A percentile compares a stretch with the other conserved stretches of the same genome.
phyloP scores from a whole-genome alignment of 2,329 filamentous ascomycete genomes.

The Fusarium caatingaense region DNA sequence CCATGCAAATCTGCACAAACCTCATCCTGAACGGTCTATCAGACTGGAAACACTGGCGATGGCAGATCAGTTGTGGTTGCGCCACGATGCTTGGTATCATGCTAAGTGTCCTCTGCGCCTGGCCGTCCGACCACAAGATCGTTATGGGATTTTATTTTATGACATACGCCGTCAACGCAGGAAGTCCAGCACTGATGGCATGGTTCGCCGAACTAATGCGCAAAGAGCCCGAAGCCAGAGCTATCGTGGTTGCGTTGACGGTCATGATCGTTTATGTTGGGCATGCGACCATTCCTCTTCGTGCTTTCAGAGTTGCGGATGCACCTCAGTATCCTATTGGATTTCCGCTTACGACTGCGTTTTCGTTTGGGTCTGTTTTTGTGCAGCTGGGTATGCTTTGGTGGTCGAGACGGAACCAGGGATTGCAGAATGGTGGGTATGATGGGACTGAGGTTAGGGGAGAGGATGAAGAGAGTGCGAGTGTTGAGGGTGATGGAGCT shows the following conservation, averaged over 20 bases:
- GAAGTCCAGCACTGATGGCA: constrained; percentile 50
- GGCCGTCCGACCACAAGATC: constrained; percentile 49
- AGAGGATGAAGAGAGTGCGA: constrained; percentile 36
- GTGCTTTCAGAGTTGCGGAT: constrained; percentile 51
- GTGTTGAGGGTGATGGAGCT: neutral
- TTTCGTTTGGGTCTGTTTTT: constrained; percentile 48
- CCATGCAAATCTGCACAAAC: constrained; percentile 51
- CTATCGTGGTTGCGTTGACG: constrained; percentile 52
- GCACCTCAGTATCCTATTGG: constrained; percentile 52
- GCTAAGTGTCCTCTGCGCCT: constrained; percentile 49
- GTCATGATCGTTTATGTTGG: constrained; percentile 55
- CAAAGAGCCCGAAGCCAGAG: constrained; percentile 52
- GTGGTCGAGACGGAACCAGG: constrained; percentile 42
- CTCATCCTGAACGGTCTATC: constrained; percentile 52
- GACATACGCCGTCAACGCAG: constrained; percentile 51
- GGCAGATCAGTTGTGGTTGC: constrained; percentile 52
- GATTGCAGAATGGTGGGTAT: constrained; percentile 35
- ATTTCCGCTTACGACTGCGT: constrained; percentile 51
- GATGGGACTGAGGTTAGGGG: constrained; percentile 31
- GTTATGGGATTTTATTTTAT: constrained; percentile 53
- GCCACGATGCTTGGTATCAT: constrained; percentile 47
- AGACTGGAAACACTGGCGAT: constrained; percentile 54
- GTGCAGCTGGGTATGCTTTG: constrained; percentile 49
- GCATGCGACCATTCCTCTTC: constrained; percentile 53
- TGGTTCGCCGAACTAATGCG: constrained; percentile 52